phyloP scores from a whole-genome alignment of 2,329 filamentous ascomycete genomes.

The Xylaria sp. region DNA sequence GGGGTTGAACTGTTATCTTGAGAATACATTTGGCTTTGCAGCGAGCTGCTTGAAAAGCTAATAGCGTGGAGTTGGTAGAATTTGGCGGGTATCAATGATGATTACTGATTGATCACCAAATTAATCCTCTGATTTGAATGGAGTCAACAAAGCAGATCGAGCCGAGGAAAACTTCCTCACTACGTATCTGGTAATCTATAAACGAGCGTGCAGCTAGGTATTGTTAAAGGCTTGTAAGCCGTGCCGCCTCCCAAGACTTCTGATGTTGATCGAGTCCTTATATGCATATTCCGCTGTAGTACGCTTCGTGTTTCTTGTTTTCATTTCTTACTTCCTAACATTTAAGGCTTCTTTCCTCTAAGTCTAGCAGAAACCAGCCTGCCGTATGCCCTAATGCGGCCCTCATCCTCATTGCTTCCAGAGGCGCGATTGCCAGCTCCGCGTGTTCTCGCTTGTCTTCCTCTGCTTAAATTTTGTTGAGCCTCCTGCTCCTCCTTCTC shows the following conservation, averaged over 20 bases:
- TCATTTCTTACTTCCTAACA: not conserved
- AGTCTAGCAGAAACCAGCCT: slow-evolving; percentile 18
- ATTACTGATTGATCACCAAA: too few species aligned
- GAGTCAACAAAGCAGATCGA: not conserved
- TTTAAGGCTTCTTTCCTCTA: not conserved
- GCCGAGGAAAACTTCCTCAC: not conserved
- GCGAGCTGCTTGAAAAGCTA: not conserved
- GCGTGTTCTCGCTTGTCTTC: not conserved
- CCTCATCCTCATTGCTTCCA: not conserved
- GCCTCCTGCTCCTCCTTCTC: not conserved
- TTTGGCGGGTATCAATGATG: too few species aligned
- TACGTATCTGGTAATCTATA: not conserved
- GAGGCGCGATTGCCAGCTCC: not conserved
- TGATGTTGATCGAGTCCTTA: not conserved
- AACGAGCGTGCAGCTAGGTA: not conserved
- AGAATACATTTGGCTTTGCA: not conserved
- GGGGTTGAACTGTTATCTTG: not conserved
- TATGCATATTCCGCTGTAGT: not conserved
- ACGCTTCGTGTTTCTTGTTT: not conserved
- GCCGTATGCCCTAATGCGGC: slow-evolving; percentile 5
- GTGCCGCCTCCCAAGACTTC: not conserved
- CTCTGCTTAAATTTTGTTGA: not conserved
- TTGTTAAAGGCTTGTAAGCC: not conserved
- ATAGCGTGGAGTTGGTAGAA: too few species aligned
- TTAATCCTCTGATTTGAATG: not conserved